Conservation (phyloP, 2,329 filamentous ascomycete genomes). For the Colletotrichum sidae region DNA sequence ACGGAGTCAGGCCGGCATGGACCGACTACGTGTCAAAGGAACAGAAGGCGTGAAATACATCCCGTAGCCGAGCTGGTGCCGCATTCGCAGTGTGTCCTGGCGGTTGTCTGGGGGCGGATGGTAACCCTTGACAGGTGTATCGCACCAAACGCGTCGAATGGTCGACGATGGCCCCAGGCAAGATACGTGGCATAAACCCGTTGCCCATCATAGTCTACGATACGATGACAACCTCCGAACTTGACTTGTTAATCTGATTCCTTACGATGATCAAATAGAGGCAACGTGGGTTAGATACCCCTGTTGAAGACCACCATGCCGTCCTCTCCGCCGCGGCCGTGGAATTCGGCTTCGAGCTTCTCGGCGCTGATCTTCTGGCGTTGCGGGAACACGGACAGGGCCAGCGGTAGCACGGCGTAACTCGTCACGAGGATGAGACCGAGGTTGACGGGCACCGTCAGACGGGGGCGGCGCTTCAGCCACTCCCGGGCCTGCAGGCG, state of each 20-base stretch:
- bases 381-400: constrained; percentile 92
- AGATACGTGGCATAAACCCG: constrained; percentile 12
- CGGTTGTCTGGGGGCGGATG: constrained; percentile 3
- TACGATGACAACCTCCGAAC: not conserved
- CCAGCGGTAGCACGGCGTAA: constrained; percentile 88
- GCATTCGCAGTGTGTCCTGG: constrained; percentile 24
- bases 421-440: constrained; percentile 88
- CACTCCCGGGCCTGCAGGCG: constrained; percentile 85
- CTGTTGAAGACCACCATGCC: constrained; percentile 97
- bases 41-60: constrained; percentile 30
- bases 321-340: constrained; percentile 79
- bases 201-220: not conserved
- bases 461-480: constrained; percentile 80
- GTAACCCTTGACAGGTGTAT: constrained; percentile 15
- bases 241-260: not conserved
- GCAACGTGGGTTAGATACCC: constrained; percentile 71
- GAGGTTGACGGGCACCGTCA: constrained; percentile 86
- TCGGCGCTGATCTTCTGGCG: constrained; percentile 83
- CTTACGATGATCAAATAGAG: constrained; percentile 5
- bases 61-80: constrained; percentile 28
- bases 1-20: constrained; percentile 7
- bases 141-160: not conserved
- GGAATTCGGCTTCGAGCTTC: constrained; percentile 87
- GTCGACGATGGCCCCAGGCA: not conserved
- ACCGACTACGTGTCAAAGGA: constrained; percentile 19